Conservation (phyloP, 371 early-diverging fungal species). For the Amoeboaphelidium protococcarum region DNA sequence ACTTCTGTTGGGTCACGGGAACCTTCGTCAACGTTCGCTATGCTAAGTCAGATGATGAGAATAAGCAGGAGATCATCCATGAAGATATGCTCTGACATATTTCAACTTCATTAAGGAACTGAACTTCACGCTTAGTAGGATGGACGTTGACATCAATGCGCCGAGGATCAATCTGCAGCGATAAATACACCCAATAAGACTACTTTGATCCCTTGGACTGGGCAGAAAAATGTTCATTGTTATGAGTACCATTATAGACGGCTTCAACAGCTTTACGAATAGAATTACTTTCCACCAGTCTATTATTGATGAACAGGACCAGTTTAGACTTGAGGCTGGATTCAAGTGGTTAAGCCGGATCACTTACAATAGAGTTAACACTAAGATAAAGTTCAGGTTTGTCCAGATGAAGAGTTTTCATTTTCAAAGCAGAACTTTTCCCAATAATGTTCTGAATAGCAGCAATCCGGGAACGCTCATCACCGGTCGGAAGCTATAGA, state of each 20-base stretch:
- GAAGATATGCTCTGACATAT: background rate
- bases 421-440: too few species aligned
- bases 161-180: slow-evolving; percentile 2
- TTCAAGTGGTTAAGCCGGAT: too few species aligned
- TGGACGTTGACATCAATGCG: slow-evolving; percentile 15
- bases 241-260: too few species aligned
- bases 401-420: too few species aligned
- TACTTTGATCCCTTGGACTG: background rate
- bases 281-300: slow-evolving; percentile 9
- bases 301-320: slow-evolving; percentile 65
- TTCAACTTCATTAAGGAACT: slow-evolving; percentile 3
- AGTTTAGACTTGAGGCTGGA: slow-evolving; percentile 45
- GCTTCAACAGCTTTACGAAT: slow-evolving; percentile 6
- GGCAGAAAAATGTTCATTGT: too few species aligned
- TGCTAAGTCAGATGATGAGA: background rate
- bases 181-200: background rate
- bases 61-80: background rate
- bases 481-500: slow-evolving; percentile 3
- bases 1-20: background rate
- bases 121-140: slow-evolving; percentile 13
- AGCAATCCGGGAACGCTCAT: slow-evolving; percentile 26
- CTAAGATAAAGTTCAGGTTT: too few species aligned
- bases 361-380: too few species aligned
- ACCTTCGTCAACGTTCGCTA: background rate
- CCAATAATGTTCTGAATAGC: slow-evolving; percentile 41